A percentile compares a stretch with the other conserved stretches of the same genome.
Conservation (phyloP, 768 basidiomycete genomes). For the Udeniomyces megalosporus region DNA sequence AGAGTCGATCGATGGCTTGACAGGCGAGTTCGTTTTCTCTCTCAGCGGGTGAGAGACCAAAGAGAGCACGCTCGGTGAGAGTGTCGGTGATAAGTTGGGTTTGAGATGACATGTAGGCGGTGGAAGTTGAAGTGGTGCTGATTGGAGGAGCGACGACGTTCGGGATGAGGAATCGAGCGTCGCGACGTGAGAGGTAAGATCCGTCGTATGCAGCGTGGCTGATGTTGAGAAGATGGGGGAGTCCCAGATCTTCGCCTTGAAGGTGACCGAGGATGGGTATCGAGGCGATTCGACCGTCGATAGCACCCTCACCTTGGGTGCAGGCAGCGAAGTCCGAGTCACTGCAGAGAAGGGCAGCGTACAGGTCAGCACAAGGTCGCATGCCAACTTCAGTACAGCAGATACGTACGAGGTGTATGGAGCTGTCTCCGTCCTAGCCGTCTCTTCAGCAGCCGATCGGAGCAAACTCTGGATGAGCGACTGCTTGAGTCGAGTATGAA, state of each 20-base stretch:
- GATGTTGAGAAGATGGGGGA: slow-evolving; percentile 48
- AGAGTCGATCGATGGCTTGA: slow-evolving; percentile 33
- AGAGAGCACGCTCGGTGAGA: slow-evolving; percentile 58
- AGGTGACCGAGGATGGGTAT: slow-evolving; percentile 29
- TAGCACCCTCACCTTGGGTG: slow-evolving; percentile 18
- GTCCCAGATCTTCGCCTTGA: slow-evolving; percentile 20
- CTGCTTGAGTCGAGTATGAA: slow-evolving; percentile 21
- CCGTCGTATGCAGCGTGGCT: slow-evolving; percentile 44
- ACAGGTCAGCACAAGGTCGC: not conserved
- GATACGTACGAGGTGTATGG: not conserved
- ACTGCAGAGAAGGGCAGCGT: slow-evolving; percentile 29
- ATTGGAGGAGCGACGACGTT: slow-evolving; percentile 72
- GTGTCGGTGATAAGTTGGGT: slow-evolving; percentile 45
- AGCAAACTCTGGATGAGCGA: slow-evolving; percentile 11
- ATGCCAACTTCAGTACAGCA: not conserved
- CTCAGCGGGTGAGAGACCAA: slow-evolving; percentile 58
- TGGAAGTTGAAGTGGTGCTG: slow-evolving; percentile 50
- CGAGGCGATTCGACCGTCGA: slow-evolving; percentile 31
- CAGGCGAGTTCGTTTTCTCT: slow-evolving; percentile 44
- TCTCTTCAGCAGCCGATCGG: not conserved
- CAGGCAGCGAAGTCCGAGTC: slow-evolving; percentile 41
- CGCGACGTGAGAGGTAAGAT: slow-evolving; percentile 67
- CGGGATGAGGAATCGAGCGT: slow-evolving; percentile 73
- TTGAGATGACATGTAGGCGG: slow-evolving; percentile 62
- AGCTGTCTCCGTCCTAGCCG: not conserved